These are phyloP conservation scores for Penicillium hordei DNA, from an alignment of 2,329 filamentous ascomycete species.

Conservation along the genomic window DNA sequence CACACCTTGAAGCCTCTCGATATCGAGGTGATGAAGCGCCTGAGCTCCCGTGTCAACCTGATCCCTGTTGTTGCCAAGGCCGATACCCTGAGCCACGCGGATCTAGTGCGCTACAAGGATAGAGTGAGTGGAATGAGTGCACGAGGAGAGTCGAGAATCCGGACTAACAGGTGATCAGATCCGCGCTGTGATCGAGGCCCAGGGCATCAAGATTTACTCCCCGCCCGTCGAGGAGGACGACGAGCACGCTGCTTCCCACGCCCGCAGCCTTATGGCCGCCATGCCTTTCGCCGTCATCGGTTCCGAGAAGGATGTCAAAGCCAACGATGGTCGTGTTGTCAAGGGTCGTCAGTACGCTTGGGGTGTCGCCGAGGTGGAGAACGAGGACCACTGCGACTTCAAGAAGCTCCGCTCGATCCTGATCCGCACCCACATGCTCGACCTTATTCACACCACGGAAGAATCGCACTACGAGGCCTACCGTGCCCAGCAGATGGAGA, in stretches of 20 bases:
- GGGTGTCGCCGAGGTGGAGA: conserved; percentile 99
- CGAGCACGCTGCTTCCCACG: conserved; percentile 91
- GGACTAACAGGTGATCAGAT: conserved; percentile 59
- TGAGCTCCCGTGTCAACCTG: conserved; percentile 96
- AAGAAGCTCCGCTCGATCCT: conserved; percentile 99
- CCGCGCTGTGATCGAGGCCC: conserved; percentile 90
- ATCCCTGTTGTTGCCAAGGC: conserved; percentile 99
- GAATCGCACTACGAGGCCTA: conserved; percentile 99
- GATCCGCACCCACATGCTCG: conserved; percentile 99
- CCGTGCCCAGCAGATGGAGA: conserved; percentile 99
- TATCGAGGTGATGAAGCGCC: conserved; percentile 99
- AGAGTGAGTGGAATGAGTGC: conserved; percentile 61
- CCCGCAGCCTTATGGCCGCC: conserved; percentile 87
- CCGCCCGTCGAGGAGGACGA: conserved; percentile 98
- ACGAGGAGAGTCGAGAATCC: background rate
- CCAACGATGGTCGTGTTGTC: conserved; percentile 89
- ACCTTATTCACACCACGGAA: conserved; percentile 98
- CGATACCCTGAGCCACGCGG: conserved; percentile 89
- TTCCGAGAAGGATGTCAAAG: conserved; percentile 99
- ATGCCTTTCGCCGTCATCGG: conserved; percentile 99
- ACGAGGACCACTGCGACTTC: conserved; percentile 99
- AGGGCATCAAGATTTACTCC: conserved; percentile 99
- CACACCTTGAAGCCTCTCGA: conserved; percentile 98
- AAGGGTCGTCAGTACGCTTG: conserved; percentile 99
- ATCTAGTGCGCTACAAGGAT: conserved; percentile 91